Evolutionary conservation across 495 filamentous ascomycete genomes (phyloP).

Genomic region (Umbilicaria muhlenbergii): DNA sequence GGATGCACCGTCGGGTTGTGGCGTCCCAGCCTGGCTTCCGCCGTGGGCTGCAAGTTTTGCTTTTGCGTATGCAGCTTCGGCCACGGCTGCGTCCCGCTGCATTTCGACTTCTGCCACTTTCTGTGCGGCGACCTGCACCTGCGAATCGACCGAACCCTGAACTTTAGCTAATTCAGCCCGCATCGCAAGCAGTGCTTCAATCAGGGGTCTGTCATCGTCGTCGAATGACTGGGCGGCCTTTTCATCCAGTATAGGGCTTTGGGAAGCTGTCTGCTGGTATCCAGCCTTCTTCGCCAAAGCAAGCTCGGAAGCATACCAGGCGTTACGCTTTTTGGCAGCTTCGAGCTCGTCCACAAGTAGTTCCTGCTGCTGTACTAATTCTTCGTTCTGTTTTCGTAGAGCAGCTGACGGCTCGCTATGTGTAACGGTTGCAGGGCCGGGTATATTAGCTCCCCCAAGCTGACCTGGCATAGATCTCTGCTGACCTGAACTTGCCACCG

Average conservation of each 20-base stretch:
- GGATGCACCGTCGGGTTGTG: slow-evolving; percentile 45
- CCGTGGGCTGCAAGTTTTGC: slow-evolving; percentile 77
- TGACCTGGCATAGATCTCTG: too few relatives aligned
- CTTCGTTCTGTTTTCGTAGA: slow-evolving; percentile 8
- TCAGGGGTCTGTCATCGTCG: slow-evolving; percentile 79
- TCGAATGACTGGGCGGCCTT: slow-evolving; percentile 59
- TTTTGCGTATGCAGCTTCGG: slow-evolving; percentile 87
- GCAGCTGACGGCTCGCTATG: too few relatives aligned
- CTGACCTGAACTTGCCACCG: too few relatives aligned
- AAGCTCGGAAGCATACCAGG: slow-evolving; percentile 93
- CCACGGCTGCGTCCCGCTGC: slow-evolving; percentile 80
- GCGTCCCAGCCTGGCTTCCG: slow-evolving; percentile 53
- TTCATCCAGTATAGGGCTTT: slow-evolving; percentile 61
- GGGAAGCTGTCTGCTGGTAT: slow-evolving; percentile 57
- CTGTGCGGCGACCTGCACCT: slow-evolving; percentile 68
- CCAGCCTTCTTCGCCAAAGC: slow-evolving; percentile 79
- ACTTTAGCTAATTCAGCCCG: slow-evolving; percentile 68
- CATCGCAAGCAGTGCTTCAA: slow-evolving; percentile 89
- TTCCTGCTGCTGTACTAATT: slow-evolving; percentile 26
- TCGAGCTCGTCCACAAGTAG: slow-evolving; percentile 70
- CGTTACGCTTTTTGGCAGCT: slow-evolving; percentile 63
- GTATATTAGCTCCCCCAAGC: too few relatives aligned
- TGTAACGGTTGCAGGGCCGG: too few relatives aligned
- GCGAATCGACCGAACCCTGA: slow-evolving; percentile 72
- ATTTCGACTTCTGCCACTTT: slow-evolving; percentile 85